Percentiles rank a stretch among this genome's conserved stretches.
Evolutionary conservation across 2,329 filamentous ascomycete genomes (phyloP).

Genomic region (Aureobasidium namibiae): DNA sequence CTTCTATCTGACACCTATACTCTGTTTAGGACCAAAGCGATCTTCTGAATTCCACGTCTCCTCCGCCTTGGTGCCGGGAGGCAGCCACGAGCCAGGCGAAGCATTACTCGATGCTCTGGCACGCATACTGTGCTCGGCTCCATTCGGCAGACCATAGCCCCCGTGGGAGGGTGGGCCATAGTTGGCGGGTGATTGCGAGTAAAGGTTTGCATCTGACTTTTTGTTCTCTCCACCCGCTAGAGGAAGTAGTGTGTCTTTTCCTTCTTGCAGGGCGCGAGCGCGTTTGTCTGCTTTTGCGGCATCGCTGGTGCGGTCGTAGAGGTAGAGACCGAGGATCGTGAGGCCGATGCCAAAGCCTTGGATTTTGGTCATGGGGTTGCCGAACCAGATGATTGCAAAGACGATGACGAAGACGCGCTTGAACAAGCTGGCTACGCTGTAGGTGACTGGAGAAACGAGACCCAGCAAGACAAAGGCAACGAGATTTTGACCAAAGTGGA

Average conservation of each 20-base stretch:
- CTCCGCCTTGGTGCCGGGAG: conserved; percentile 75
- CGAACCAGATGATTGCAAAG: conserved; percentile 93
- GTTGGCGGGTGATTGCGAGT: conserved; percentile 2
- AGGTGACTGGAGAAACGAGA: conserved; percentile 91
- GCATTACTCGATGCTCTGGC: conserved; percentile 12
- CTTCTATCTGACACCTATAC: conserved; percentile 10
- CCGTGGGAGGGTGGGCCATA: conserved; percentile 1
- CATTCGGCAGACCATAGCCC: conserved; percentile 17
- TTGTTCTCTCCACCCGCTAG: conserved; percentile 31
- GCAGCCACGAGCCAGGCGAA: conserved; percentile 48
- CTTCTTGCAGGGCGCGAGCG: conserved; percentile 55
- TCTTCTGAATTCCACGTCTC: conserved; percentile 60
- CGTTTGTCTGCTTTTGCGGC: conserved; percentile 80
- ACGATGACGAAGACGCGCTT: conserved; percentile 97
- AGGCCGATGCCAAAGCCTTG: conserved; percentile 80
- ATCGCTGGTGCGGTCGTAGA: conserved; percentile 89
- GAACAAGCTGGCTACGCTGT: conserved; percentile 90
- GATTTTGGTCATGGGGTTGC: conserved; percentile 72
- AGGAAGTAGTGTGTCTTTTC: conserved; percentile 58
- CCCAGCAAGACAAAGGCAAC: conserved; percentile 87
- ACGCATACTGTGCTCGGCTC: conserved; percentile 19
- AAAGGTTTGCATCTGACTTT: conserved; percentile 26
- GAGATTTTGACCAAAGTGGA: conserved; percentile 95
- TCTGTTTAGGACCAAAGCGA: not conserved
- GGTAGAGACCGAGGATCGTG: conserved; percentile 85